A percentile compares a stretch with the other conserved stretches of the same genome.
phyloP scores from a whole-genome alignment of 495 filamentous ascomycete genomes.

The Hypoxylon fuscum region DNA sequence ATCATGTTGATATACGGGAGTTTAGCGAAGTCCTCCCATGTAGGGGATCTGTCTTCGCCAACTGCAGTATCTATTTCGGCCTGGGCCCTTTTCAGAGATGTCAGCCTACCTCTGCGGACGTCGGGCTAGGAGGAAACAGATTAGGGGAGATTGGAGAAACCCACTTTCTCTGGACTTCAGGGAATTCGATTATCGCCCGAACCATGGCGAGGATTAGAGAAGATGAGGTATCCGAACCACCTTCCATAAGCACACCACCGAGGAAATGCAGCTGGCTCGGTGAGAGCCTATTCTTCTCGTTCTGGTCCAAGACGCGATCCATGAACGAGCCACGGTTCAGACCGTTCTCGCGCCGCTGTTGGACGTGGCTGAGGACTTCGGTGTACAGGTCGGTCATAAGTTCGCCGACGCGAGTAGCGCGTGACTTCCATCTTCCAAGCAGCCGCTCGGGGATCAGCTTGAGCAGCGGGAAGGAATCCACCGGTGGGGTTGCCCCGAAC shows the following conservation, averaged over 20 bases:
- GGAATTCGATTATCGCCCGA: conserved; percentile 54
- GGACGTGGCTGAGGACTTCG: conserved; percentile 33
- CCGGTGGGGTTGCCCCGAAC: conserved; percentile 59
- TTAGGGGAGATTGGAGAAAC: not conserved
- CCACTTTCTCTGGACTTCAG: conserved; percentile 48
- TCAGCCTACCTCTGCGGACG: not conserved
- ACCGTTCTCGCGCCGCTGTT: conserved; percentile 20
- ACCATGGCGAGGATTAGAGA: conserved; percentile 51
- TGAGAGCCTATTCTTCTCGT: conserved; percentile 51
- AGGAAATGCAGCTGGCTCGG: conserved; percentile 51
- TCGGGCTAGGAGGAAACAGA: not conserved
- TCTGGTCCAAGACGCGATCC: conserved; percentile 55
- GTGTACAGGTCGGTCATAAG: conserved; percentile 55
- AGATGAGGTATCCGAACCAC: conserved; percentile 58
- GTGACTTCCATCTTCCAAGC: conserved; percentile 51
- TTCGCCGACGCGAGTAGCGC: conserved; percentile 47
- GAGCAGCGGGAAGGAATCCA: conserved; percentile 58
- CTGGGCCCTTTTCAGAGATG: conserved; percentile 27
- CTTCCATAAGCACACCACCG: conserved; percentile 54
- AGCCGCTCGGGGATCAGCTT: conserved; percentile 53
- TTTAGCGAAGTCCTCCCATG: conserved; percentile 46
- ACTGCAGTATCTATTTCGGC: conserved; percentile 41
- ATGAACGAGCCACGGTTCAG: conserved; percentile 47
- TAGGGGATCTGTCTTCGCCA: conserved; percentile 47
- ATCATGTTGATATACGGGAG: conserved; percentile 54